Percentiles rank a stretch among this genome's conserved stretches.
Evolutionary conservation across 2,329 filamentous ascomycete genomes (phyloP).

Genomic region (Biscogniauxia marginata): DNA sequence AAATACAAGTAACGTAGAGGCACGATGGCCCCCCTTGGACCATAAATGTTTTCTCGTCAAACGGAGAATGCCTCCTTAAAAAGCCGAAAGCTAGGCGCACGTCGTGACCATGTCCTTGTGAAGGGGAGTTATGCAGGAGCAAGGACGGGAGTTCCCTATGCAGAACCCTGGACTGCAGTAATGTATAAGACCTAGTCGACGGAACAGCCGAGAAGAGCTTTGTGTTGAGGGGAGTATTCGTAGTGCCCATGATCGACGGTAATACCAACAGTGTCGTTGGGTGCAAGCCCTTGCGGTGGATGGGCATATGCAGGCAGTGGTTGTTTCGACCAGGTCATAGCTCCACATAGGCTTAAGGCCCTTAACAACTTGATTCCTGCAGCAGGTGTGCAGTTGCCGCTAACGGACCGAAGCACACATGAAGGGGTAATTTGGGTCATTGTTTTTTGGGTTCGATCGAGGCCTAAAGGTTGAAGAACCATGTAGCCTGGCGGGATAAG

Average conservation of each 20-base stretch:
- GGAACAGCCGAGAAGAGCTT: constrained; percentile 20
- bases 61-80: neutral
- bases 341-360: constrained; percentile 33
- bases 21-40: neutral
- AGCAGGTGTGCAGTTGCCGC: constrained; percentile 28
- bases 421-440: constrained; percentile 25
- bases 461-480: constrained; percentile 17
- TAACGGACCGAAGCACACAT: constrained; percentile 27
- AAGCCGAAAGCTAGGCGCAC: neutral
- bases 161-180: neutral
- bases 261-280: constrained; percentile 29
- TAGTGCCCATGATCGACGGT: constrained; percentile 29
- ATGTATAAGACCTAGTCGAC: constrained; percentile 7
- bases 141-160: neutral
- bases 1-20: constrained; percentile 1
- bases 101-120: neutral
- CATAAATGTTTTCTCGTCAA: neutral
- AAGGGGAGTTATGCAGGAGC: neutral
- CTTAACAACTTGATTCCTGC: constrained; percentile 26
- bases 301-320: constrained; percentile 25
- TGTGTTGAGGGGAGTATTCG: constrained; percentile 22
- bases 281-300: constrained; percentile 24
- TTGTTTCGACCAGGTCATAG: constrained; percentile 31
- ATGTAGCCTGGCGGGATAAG: constrained; percentile 20
- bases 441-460: constrained; percentile 20